Evolutionary conservation across 257 asterid genomes (phyloP), one percentile per base, ranked within the genome.

Genomic region (Paulownia fortunei): DNA sequence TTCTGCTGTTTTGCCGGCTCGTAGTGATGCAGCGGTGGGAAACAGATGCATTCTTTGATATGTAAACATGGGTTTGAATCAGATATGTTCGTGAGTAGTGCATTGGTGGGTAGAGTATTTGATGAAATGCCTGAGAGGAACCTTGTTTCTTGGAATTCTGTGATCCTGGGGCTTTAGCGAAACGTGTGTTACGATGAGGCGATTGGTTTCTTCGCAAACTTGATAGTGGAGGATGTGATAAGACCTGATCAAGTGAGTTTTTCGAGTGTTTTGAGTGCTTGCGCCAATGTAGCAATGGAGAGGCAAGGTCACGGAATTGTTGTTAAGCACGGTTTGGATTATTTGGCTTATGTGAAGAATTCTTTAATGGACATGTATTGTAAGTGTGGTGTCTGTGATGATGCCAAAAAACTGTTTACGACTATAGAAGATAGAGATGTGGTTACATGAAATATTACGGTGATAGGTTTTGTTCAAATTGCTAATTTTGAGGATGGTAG

Each of bases 71-170:
- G 90, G 34, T 80, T 86, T 78, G 85, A 80, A 21, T 67, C 59
- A 36, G 88, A 88, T 70, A 80, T 87, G 80, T 85, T 79, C 26
- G 89, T 85, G 58, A 61, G 87, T 11, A 84, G 88, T 41, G 89
- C 89, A 34, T 74, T 88, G 80, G 86, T 88, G 44, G 84, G 83
- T 65, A 64, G 1, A n/a, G 26, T 84, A 86, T 88, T 88, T 13
- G 88, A 81, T 42, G 87, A 86, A 84, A 88, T 88, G 92, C 86
- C 86, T 12, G 86, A 79, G 1, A 86, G 89, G 59, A 86, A 83
- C 56, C 80, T 88, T 39, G 91, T 85, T 63, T 78, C 88, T 37
- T 86, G 88, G 89, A 86, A 86, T 49, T 66, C 89, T 44, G 62
- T 86, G 74, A 83, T 87, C 7, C 86, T 87, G 18, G 93, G 91